Evolutionary conservation across 2,329 filamentous ascomycete genomes (phyloP), one percentile per base, ranked within the genome.

Genomic region (Talaromyces piceae): DNA sequence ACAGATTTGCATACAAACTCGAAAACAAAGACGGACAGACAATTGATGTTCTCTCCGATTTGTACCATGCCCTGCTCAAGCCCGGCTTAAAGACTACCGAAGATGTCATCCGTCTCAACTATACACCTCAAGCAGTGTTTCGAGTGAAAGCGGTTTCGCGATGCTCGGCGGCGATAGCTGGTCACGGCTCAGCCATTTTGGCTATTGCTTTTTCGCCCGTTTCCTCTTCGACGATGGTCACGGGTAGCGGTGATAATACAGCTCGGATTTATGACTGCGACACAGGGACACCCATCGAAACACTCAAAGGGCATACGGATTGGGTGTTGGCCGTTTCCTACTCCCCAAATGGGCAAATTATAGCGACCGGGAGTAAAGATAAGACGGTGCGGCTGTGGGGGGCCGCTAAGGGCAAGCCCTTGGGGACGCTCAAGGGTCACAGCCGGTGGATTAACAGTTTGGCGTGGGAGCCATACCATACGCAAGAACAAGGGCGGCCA

Each of bases 201-300:
- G 81, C 87, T 26, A 85, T 87, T 2, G 83, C 91, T 33, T 97
- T 96, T 68, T 93, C 87, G 0, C 91, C 91, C 0, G 79, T 80
- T 31, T 83, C 80, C 5, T 91, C 87, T 23, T 82, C 83, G 9
- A 79, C 84, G 53, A 79, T 96, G 68, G 91, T 90, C 0, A 95
- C 88, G 1, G 93, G 91, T 0, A 89, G 86, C 55, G 93, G 93
- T 44, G 93, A 98, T 64, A 86, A 86, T 59, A 96, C 91, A 1
- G 91, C 91, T 0, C 77, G 91, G 51, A 85, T 97, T 72, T 96
- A 89, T 89, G 91, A 98, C 63, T 91, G 89, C 45, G 88, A 96
- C 62, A 96, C 90, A 0, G 91, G 91, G 45, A 96, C 90, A 9
- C 90, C 91, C 0, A 80, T 88, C 55, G 81, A 87, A 68, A 97